These are phyloP conservation scores for Eucalyptus guilfoylei DNA, from an alignment of 345 rosid species.

Conservation along the genomic window DNA sequence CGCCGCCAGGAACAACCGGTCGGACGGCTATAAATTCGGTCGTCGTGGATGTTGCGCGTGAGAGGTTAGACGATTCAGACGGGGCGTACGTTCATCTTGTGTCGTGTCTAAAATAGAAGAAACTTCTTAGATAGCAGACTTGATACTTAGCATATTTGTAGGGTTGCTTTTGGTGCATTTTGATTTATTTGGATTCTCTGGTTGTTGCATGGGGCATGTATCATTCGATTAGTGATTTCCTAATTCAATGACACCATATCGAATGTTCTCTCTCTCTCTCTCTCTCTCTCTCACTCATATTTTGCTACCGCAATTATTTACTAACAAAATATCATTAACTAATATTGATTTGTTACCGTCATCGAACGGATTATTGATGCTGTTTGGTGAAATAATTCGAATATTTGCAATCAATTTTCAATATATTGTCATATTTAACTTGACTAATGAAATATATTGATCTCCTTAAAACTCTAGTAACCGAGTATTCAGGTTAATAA, in stretches of 20 bases:
- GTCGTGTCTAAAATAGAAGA: background rate
- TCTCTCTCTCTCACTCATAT: background rate
- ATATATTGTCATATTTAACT: background rate
- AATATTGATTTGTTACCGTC: background rate
- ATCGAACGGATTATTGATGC: background rate
- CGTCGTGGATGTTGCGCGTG: background rate
- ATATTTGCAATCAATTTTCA: background rate
- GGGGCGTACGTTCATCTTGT: background rate
- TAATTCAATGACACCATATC: background rate
- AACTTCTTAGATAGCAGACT: background rate
- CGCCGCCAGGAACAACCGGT: slow-evolving; percentile 5
- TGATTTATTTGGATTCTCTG: background rate
- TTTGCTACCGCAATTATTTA: background rate
- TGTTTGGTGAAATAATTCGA: background rate
- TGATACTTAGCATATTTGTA: background rate
- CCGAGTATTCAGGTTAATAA: background rate
- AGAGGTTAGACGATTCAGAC: background rate
- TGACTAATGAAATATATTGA: background rate
- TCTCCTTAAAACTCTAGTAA: background rate
- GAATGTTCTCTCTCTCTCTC: background rate
- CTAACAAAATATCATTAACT: background rate
- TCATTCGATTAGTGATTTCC: background rate
- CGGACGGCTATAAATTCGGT: background rate
- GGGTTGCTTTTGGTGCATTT: background rate
- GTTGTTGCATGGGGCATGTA: background rate